A percentile compares a stretch with the other conserved stretches of the same genome.
Conservation (phyloP, 2,329 filamentous ascomycete genomes). For the Kalaharituber pfeilii region DNA sequence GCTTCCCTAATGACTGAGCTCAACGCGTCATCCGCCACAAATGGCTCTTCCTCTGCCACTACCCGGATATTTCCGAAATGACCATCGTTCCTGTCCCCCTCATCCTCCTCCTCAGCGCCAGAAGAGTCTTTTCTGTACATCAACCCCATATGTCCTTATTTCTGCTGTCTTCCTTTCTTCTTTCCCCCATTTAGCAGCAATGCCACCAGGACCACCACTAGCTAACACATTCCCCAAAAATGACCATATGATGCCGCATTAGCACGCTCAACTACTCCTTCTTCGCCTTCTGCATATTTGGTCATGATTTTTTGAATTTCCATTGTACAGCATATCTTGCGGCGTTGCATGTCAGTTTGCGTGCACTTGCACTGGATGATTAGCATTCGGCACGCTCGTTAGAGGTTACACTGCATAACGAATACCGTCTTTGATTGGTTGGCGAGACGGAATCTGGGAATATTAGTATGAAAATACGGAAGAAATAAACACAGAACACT, state of each 20-base stretch:
- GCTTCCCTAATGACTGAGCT: not conserved
- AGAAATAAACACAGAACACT: too few species aligned
- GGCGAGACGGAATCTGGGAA: too few species aligned
- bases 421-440: too few species aligned
- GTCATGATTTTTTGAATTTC: conserved; percentile 5
- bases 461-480: too few species aligned
- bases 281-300: conserved; percentile 9
- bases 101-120: conserved; percentile 19
- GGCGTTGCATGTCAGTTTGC: too few species aligned
- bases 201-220: conserved; percentile 17
- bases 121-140: not conserved
- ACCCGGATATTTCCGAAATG: too few species aligned
- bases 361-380: too few species aligned
- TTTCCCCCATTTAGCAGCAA: conserved; percentile 6
- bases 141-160: not conserved
- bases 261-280: conserved; percentile 16
- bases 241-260: too few species aligned
- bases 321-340: too few species aligned
- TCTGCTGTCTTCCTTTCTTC: not conserved
- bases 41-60: conserved; percentile 30
- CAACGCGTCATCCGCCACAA: not conserved
- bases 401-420: too few species aligned
- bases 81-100: conserved; percentile 7
- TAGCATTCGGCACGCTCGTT: too few species aligned
- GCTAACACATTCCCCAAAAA: too few species aligned